Percentiles rank a stretch among this genome's conserved stretches.
These are phyloP conservation scores for Trichoderma cornu-damae DNA, from an alignment of 2,329 filamentous ascomycete genomes.

Conservation along the genomic window DNA sequence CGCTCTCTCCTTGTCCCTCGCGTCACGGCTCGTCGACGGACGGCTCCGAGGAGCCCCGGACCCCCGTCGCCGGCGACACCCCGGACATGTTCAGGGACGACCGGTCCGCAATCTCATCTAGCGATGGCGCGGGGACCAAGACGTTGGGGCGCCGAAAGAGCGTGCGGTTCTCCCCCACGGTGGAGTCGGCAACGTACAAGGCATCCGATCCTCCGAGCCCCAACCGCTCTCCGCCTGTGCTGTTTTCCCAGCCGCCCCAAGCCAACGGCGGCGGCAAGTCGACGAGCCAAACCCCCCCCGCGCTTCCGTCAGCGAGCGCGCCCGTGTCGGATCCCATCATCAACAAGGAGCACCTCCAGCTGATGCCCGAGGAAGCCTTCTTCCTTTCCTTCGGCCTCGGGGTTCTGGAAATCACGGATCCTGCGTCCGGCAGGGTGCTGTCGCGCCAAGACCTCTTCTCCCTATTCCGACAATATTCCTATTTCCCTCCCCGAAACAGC, in stretches of 20 bases:
- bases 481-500: slow-evolving; percentile 54
- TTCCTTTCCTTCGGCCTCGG: slow-evolving; percentile 82
- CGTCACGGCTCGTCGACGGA: slow-evolving; percentile 10
- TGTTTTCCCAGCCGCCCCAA: slow-evolving; percentile 21
- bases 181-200: slow-evolving; percentile 59
- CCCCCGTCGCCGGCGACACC: slow-evolving; percentile 17
- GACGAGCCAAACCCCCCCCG: not conserved
- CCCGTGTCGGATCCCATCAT: slow-evolving; percentile 28
- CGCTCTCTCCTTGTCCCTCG: not conserved
- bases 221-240: slow-evolving; percentile 28
- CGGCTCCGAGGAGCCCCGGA: slow-evolving; percentile 12
- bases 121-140: slow-evolving; percentile 24
- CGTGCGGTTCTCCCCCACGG: slow-evolving; percentile 64
- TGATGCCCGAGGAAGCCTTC: slow-evolving; percentile 86
- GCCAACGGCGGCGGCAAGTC: slow-evolving; percentile 23
- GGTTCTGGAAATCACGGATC: slow-evolving; percentile 58
- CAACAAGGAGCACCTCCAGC: slow-evolving; percentile 78
- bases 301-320: not conserved
- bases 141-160: slow-evolving; percentile 51
- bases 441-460: slow-evolving; percentile 54
- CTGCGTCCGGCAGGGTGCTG: slow-evolving; percentile 41
- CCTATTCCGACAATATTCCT: slow-evolving; percentile 64
- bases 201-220: slow-evolving; percentile 49
- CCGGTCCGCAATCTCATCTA: slow-evolving; percentile 20
- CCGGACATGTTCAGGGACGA: slow-evolving; percentile 1